Percentiles rank a stretch among this genome's conserved stretches.
These are phyloP conservation scores for Staphylotrichum tortipilum DNA, from an alignment of 495 filamentous ascomycete genomes.

Conservation along the genomic window DNA sequence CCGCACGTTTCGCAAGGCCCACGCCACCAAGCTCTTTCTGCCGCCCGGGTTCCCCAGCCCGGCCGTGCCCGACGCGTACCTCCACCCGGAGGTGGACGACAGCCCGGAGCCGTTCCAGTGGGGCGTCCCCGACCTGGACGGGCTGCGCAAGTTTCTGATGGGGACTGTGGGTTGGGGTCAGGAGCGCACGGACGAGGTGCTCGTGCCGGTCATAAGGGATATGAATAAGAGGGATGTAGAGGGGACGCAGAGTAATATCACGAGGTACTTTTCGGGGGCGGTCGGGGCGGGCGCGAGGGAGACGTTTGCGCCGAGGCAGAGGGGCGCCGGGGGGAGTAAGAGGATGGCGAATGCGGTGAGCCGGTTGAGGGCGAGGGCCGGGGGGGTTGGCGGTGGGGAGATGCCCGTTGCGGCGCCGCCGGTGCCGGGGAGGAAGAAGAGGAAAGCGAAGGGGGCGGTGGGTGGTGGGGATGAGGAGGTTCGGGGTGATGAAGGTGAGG, in stretches of 20 bases:
- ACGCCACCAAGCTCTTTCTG: constrained; percentile 77
- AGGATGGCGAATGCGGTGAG: constrained; percentile 77
- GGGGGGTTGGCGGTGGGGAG: constrained; percentile 10
- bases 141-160: constrained; percentile 79
- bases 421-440: constrained; percentile 15
- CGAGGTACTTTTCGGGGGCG: constrained; percentile 60
- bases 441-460: constrained; percentile 12
- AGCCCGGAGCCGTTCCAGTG: constrained; percentile 77
- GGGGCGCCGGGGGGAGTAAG: constrained; percentile 54
- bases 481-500: constrained; percentile 14
- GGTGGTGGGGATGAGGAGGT: constrained; percentile 22
- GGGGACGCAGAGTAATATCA: constrained; percentile 93
- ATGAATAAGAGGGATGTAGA: constrained; percentile 82
- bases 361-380: constrained; percentile 45
- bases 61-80: constrained; percentile 67
- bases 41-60: constrained; percentile 66
- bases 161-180: constrained; percentile 85
- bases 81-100: constrained; percentile 73
- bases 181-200: constrained; percentile 86
- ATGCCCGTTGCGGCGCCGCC: constrained; percentile 16
- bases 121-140: constrained; percentile 89
- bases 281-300: constrained; percentile 40
- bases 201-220: constrained; percentile 87
- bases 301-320: constrained; percentile 70
- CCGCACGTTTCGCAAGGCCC: constrained; percentile 66